Evolutionary conservation across 2,329 filamentous ascomycete species (phyloP).

Genomic region (Ceratocystiopsis minuta): DNA sequence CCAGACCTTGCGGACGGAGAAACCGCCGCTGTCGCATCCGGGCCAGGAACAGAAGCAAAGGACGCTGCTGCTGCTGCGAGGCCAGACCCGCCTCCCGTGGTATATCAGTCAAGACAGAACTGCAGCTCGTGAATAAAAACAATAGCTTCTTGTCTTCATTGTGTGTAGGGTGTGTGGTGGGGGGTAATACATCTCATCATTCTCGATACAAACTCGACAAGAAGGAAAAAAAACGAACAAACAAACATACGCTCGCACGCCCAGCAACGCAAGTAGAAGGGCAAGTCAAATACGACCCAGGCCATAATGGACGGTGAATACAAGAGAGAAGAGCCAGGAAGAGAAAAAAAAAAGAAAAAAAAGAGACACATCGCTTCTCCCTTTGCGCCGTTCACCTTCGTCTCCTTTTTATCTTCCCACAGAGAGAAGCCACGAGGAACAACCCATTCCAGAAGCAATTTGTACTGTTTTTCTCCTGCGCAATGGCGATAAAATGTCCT

Average conservation of each 20-base stretch:
- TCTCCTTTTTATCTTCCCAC: not conserved
- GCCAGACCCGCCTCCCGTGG: too few relatives aligned
- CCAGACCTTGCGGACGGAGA: too few relatives aligned
- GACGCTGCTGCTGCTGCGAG: too few relatives aligned
- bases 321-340: not conserved
- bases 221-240: not conserved
- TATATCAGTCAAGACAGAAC: too few relatives aligned
- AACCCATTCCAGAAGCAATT: not conserved
- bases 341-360: constrained; percentile 10
- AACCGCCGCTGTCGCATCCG: too few relatives aligned
- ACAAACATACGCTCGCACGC: not conserved
- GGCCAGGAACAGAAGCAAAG: too few relatives aligned
- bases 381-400: not conserved
- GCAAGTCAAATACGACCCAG: not conserved
- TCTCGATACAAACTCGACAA: too few relatives aligned
- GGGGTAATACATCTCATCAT: too few relatives aligned
- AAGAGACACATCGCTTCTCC: constrained; percentile 1
- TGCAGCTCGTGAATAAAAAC: too few relatives aligned
- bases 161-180: too few relatives aligned
- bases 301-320: too few relatives aligned
- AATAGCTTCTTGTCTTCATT: too few relatives aligned
- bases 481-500: not conserved
- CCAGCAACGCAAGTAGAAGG: constrained; percentile 9
- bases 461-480: not conserved
- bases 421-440: not conserved